Percentiles rank a stretch among this genome's conserved stretches.
Evolutionary conservation across 129 eudicot genomes (phyloP).

Genomic region (Glebionis coronaria): DNA sequence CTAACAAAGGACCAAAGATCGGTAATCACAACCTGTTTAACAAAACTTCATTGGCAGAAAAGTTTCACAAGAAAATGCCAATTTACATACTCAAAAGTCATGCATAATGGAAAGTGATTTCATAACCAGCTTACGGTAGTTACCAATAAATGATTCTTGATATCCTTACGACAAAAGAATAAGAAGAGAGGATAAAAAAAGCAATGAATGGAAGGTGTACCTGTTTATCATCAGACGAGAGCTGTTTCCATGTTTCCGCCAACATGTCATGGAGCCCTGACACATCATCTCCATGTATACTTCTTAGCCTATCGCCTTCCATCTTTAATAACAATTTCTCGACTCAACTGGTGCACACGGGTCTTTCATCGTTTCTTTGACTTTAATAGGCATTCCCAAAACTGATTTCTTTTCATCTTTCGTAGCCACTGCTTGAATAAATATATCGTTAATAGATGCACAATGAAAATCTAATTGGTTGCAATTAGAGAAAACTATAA

Average conservation of each 20-base stretch:
- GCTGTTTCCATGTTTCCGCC: constrained; percentile 45
- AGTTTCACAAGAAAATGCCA: too few relatives aligned
- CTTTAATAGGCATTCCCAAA: constrained; percentile 15
- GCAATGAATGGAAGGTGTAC: constrained; percentile 21
- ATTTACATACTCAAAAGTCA: too few relatives aligned
- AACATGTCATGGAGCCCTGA: constrained; percentile 34
- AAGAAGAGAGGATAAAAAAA: not conserved
- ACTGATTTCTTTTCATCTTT: constrained; percentile 15
- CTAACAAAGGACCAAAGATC: too few relatives aligned
- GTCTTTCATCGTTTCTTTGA: constrained; percentile 29
- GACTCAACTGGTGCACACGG: constrained; percentile 40
- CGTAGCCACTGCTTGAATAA: constrained; percentile 25
- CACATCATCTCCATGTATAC: constrained; percentile 35
- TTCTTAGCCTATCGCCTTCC: constrained; percentile 50
- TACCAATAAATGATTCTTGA: not conserved
- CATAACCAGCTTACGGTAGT: not conserved
- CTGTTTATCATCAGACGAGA: constrained; percentile 44
- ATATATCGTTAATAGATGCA: not conserved
- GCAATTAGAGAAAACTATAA: too few relatives aligned
- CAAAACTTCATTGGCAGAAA: too few relatives aligned
- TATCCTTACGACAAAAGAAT: too few relatives aligned
- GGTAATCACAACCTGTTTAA: too few relatives aligned
- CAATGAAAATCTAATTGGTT: too few relatives aligned
- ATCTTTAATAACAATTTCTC: constrained; percentile 50
- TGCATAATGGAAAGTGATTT: too few relatives aligned